phyloP scores from a whole-genome alignment of 345 rosid genomes.

The Streptanthus diversifolius region DNA sequence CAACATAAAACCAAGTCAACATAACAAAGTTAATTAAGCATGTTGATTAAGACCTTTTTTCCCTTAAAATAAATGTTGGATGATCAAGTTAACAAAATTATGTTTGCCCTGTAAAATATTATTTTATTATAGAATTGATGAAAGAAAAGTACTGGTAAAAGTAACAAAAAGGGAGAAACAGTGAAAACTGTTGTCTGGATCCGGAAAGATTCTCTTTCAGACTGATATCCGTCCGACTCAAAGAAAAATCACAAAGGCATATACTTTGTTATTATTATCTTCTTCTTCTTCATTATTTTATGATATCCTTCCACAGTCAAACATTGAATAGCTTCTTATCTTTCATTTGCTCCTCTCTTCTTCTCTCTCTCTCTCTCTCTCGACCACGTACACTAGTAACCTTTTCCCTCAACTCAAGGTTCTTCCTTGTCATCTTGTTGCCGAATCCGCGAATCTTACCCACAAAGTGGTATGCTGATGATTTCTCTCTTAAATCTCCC shows the following conservation, averaged over 20 bases:
- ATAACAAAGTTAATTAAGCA: neutral
- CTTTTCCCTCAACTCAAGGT: constrained; percentile 12
- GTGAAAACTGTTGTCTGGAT: constrained; percentile 1
- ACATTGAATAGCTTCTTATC: constrained; percentile 1
- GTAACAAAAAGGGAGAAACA: neutral
- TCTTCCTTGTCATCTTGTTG: constrained; percentile 23
- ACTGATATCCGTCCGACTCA: neutral
- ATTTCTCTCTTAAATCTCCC: neutral
- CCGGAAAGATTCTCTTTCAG: constrained; percentile 11
- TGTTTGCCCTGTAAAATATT: neutral
- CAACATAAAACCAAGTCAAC: neutral
- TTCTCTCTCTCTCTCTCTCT: neutral
- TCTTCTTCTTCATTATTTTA: neutral
- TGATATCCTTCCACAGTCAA: neutral
- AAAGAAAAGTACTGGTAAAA: neutral
- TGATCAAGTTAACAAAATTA: neutral
- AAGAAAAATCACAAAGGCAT: neutral
- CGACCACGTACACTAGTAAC: neutral
- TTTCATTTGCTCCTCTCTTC: neutral
- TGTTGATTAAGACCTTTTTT: neutral
- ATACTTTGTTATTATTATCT: neutral
- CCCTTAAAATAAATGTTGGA: neutral
- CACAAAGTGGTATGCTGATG: constrained; percentile 4
- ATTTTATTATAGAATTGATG: too few relatives aligned
- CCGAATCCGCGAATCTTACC: constrained; percentile 1